Conservation (phyloP, 179 eudicot genomes). For the Amaranthus tricolor region DNA sequence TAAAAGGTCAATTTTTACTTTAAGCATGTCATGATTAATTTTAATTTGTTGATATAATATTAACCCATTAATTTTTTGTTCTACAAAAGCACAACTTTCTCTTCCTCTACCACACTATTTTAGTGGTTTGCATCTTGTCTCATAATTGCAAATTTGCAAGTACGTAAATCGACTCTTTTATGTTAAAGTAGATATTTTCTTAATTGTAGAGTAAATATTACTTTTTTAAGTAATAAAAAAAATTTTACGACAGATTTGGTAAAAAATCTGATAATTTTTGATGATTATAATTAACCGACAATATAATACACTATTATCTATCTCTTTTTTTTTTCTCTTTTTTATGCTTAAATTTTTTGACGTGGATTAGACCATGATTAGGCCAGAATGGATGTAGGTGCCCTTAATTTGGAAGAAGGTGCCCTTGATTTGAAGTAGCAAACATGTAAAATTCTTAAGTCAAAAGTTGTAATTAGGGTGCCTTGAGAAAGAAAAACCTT, state of each 20-base stretch:
- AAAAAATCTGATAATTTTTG: too few relatives aligned
- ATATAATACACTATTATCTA: too few relatives aligned
- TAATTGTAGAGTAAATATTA: background rate
- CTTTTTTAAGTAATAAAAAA: too few relatives aligned
- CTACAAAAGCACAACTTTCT: slow-evolving; percentile 6
- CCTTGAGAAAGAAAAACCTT: slow-evolving; percentile 28
- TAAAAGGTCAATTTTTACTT: background rate
- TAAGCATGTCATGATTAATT: slow-evolving; percentile 12
- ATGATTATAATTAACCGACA: too few relatives aligned
- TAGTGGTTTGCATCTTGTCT: slow-evolving; percentile 24
- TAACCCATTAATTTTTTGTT: slow-evolving; percentile 2
- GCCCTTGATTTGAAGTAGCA: background rate
- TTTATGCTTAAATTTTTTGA: background rate
- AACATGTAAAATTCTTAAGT: background rate
- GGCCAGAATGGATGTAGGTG: too few relatives aligned
- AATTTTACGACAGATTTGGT: too few relatives aligned
- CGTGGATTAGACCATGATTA: too few relatives aligned
- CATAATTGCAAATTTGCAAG: slow-evolving; percentile 19
- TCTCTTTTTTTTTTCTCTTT: background rate
- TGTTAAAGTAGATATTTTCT: background rate
- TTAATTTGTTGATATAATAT: slow-evolving; percentile 10
- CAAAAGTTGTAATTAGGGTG: slow-evolving; percentile 23
- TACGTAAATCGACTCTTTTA: background rate
- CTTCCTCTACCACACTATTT: slow-evolving; percentile 1
- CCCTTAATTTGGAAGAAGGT: too few relatives aligned